These are phyloP conservation scores for Tilletia horrida DNA, from an alignment of 1,284 basidiomycete species.

Conservation along the genomic window DNA sequence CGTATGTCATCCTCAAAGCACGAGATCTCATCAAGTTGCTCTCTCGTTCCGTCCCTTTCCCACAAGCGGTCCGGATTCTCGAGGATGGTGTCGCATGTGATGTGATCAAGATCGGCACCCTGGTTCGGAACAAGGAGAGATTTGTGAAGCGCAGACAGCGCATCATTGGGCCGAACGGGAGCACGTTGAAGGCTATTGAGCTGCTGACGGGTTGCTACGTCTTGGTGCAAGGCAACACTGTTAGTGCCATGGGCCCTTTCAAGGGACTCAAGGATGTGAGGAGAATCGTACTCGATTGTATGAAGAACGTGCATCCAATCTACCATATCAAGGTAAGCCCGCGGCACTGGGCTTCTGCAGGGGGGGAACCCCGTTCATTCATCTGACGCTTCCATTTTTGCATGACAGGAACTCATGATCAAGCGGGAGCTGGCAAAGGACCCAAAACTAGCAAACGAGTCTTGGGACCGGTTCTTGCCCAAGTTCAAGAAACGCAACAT, in stretches of 20 bases:
- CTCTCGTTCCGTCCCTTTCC: slow-evolving; percentile 77
- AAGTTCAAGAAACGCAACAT: slow-evolving; percentile 85
- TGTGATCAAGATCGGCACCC: slow-evolving; percentile 93
- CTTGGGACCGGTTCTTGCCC: slow-evolving; percentile 96
- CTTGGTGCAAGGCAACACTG: slow-evolving; percentile 95
- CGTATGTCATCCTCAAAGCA: slow-evolving; percentile 92
- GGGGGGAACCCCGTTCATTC: neutral
- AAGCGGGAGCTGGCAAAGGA: slow-evolving; percentile 96
- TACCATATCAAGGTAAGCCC: slow-evolving; percentile 85
- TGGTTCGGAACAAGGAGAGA: slow-evolving; percentile 92
- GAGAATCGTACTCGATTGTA: slow-evolving; percentile 91
- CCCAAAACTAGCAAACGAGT: slow-evolving; percentile 86
- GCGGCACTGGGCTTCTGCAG: slow-evolving; percentile 25
- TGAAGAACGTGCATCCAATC: slow-evolving; percentile 99
- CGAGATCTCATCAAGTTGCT: slow-evolving; percentile 93
- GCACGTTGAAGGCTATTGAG: slow-evolving; percentile 96
- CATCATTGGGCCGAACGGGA: slow-evolving; percentile 94
- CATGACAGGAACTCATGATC: slow-evolving; percentile 87
- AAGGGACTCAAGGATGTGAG: slow-evolving; percentile 94
- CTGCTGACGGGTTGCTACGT: slow-evolving; percentile 95
- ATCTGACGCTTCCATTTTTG: neutral
- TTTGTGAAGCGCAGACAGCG: slow-evolving; percentile 94
- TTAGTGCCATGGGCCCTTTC: slow-evolving; percentile 93
- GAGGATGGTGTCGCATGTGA: slow-evolving; percentile 89
- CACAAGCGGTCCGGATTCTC: slow-evolving; percentile 82